phyloP scores from a whole-genome alignment of 106 monocot species.

The Agapanthus africanus region DNA sequence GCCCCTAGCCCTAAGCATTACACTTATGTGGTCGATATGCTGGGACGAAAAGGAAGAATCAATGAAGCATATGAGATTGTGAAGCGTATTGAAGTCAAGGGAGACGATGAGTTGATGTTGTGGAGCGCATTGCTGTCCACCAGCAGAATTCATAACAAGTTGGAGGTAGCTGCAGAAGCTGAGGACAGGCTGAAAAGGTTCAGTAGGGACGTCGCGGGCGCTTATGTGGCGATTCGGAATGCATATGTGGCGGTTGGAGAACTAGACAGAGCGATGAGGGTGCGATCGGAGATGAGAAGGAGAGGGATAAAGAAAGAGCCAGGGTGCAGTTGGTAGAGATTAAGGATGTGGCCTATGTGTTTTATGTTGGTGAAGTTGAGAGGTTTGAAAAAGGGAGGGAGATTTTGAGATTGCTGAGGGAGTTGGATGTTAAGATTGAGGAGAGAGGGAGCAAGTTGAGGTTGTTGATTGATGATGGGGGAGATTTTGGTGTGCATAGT shows the following conservation, averaged over 20 bases:
- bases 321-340: slow-evolving; percentile 87
- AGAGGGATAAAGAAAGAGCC: slow-evolving; percentile 67
- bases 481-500: slow-evolving; percentile 74
- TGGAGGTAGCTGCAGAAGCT: slow-evolving; percentile 53
- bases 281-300: slow-evolving; percentile 51
- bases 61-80: slow-evolving; percentile 56
- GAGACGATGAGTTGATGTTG: slow-evolving; percentile 54
- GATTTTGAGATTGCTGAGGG: slow-evolving; percentile 35
- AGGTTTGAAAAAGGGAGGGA: slow-evolving; percentile 18
- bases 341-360: slow-evolving; percentile 48
- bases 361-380: slow-evolving; percentile 43
- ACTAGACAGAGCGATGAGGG: slow-evolving; percentile 26
- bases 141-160: slow-evolving; percentile 29
- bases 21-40: slow-evolving; percentile 84
- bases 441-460: too few relatives aligned
- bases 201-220: slow-evolving; percentile 56
- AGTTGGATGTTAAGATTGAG: slow-evolving; percentile 17
- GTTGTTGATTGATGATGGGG: too few relatives aligned
- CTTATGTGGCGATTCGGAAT: slow-evolving; percentile 63
- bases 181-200: slow-evolving; percentile 32
- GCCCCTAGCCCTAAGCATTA: slow-evolving; percentile 53
- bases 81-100: slow-evolving; percentile 19
- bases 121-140: slow-evolving; percentile 69
- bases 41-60: slow-evolving; percentile 66
- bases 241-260: slow-evolving; percentile 43